Conservation (phyloP, 2,329 filamentous ascomycete genomes). For the Phaeophleospora eucalypticola region DNA sequence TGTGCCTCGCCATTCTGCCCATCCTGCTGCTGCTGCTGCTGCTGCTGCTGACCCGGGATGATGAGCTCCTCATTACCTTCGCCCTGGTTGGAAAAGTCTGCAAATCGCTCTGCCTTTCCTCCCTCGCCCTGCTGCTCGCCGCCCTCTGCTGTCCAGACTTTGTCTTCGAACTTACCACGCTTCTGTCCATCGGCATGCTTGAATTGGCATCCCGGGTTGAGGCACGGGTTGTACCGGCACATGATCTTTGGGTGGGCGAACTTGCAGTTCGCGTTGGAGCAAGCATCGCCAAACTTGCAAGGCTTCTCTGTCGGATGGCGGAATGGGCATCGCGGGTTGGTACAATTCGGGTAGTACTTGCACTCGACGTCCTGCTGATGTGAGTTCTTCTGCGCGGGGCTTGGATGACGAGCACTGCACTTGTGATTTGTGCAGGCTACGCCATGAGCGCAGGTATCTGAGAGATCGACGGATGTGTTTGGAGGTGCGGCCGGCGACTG, state of each 20-base stretch:
- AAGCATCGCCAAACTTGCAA: conserved; percentile 88
- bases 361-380: conserved; percentile 86
- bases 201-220: conserved; percentile 82
- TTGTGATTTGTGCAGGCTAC: conserved; percentile 94
- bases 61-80: conserved; percentile 33
- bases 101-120: conserved; percentile 27
- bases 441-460: conserved; percentile 76
- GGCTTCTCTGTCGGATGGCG: conserved; percentile 80
- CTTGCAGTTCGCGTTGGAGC: conserved; percentile 74
- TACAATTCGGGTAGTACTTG: conserved; percentile 88
- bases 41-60: conserved; percentile 24
- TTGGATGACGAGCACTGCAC: conserved; percentile 87
- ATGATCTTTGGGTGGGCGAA: conserved; percentile 81
- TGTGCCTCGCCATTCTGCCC: conserved; percentile 2
- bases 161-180: conserved; percentile 77
- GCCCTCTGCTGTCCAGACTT: conserved; percentile 76
- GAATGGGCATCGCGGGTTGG: conserved; percentile 85
- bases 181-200: conserved; percentile 87
- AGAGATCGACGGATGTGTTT: conserved; percentile 65
- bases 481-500: conserved; percentile 86
- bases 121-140: conserved; percentile 31
- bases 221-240: conserved; percentile 89
- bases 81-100: conserved; percentile 20
- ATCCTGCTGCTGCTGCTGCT: too few relatives aligned
- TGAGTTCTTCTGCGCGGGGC: conserved; percentile 72